Evolutionary conservation across 257 asterid species (phyloP).

Genomic region (Rauvolfia tetraphylla): DNA sequence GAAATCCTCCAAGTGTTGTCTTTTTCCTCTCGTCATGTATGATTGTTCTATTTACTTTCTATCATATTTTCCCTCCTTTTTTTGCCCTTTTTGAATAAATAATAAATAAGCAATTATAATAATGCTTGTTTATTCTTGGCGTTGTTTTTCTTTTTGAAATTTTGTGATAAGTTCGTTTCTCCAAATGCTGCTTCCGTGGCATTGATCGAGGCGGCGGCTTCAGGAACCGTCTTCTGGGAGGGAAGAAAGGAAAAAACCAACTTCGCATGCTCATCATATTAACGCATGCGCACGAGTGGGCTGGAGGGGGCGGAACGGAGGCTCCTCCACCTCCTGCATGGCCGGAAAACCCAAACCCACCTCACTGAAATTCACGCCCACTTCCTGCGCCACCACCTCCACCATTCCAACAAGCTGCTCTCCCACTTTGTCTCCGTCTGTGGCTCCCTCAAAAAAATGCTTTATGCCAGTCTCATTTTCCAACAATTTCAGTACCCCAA

Average conservation of each 20-base stretch:
- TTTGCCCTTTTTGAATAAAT: too few species aligned
- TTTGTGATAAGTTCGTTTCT: too few species aligned
- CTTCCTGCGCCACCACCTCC: conserved; percentile 40
- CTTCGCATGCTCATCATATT: neutral
- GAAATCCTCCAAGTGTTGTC: too few species aligned
- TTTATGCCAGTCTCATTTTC: conserved; percentile 31
- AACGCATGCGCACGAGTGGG: conserved; percentile 24
- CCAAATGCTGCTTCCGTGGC: neutral
- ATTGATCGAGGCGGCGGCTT: neutral
- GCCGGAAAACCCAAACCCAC: conserved; percentile 33
- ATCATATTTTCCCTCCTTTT: too few species aligned
- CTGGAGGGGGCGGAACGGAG: conserved; percentile 35
- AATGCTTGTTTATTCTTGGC: too few species aligned
- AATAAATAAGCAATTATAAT: too few species aligned
- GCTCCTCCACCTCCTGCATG: conserved; percentile 48
- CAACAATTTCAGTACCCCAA: conserved; percentile 32
- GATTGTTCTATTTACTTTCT: too few species aligned
- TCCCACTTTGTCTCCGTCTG: conserved; percentile 46
- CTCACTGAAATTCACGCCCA: conserved; percentile 41
- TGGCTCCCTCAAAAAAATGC: conserved; percentile 33
- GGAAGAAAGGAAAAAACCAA: neutral
- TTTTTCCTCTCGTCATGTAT: too few species aligned
- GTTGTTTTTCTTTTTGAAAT: too few species aligned
- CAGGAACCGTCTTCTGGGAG: neutral
- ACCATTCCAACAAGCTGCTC: conserved; percentile 40